Evolutionary conservation across 2,329 filamentous ascomycete species (phyloP).

Genomic region (Pseudogymnoascus sp.): DNA sequence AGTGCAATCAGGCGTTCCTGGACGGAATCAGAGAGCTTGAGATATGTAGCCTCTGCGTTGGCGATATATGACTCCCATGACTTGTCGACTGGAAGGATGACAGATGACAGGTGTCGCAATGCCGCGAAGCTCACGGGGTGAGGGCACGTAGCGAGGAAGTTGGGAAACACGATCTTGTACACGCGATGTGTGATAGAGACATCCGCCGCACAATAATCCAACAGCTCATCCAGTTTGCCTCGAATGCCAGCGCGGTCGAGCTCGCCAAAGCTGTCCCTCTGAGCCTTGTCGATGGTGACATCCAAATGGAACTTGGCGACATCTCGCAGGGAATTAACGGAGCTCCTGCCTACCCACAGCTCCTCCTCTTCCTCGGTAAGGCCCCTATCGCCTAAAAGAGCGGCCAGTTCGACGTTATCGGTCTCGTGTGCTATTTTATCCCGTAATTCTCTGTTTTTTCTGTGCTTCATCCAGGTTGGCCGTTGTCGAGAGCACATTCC

Average conservation of each 20-base stretch:
- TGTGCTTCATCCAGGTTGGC: slow-evolving; percentile 95
- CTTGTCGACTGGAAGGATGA: slow-evolving; percentile 82
- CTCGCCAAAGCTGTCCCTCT: slow-evolving; percentile 78
- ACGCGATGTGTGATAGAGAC: slow-evolving; percentile 87
- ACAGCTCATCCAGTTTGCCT: slow-evolving; percentile 65
- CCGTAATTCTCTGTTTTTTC: slow-evolving; percentile 76
- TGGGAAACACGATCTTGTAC: slow-evolving; percentile 87
- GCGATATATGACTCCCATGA: slow-evolving; percentile 79
- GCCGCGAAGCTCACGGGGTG: slow-evolving; percentile 97
- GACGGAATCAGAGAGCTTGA: slow-evolving; percentile 66
- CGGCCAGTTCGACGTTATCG: slow-evolving; percentile 60
- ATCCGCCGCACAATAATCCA: slow-evolving; percentile 93
- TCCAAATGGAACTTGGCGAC: slow-evolving; percentile 95
- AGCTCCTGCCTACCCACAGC: slow-evolving; percentile 89
- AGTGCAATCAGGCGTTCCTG: slow-evolving; percentile 64
- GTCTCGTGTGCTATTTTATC: slow-evolving; percentile 69
- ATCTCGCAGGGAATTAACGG: slow-evolving; percentile 87
- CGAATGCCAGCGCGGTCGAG: slow-evolving; percentile 63
- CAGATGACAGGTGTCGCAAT: slow-evolving; percentile 81
- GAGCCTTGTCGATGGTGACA: slow-evolving; percentile 81
- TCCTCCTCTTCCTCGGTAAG: slow-evolving; percentile 82
- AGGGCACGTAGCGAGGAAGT: slow-evolving; percentile 81
- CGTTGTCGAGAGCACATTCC: slow-evolving; percentile 97
- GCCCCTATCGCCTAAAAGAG: slow-evolving; percentile 58
- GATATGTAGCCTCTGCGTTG: slow-evolving; percentile 79